Base-by-base conservation (phyloP, 169 alveolate species). In the Perkinsus olseni region DNA sequence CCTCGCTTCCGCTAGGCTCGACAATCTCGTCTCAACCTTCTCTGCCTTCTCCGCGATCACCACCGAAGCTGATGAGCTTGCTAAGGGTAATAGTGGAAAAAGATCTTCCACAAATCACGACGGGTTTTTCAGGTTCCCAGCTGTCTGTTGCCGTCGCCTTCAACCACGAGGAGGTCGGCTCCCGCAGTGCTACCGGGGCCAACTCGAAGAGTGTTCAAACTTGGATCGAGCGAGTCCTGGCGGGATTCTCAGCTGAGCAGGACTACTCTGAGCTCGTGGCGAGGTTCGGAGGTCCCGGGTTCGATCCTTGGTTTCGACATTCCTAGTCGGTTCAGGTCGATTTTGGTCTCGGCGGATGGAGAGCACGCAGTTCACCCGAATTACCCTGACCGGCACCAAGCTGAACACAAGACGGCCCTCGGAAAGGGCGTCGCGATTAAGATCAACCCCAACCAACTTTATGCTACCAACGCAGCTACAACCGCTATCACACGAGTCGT, bases 341-440 rank as follows among this genome's bases (percentile, higher is more conserved):
- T 96, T 94, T 94, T 95, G 31, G 91, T 97, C 21, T 96, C 98
- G 91, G 62, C 62, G 50, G 99, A 98, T 96, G 97, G 97, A 98
- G 99, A 99, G 39, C 99, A 98, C 95, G 98, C 98, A 0, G 95
- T 96, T 91, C 99, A 98, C 94, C 99, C 99, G 13, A 98, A 98
- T 95, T 98, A 98, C 94, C 95, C 98, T n/a, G 99, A 97, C 92
- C 97, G 97, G 93, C 99, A 98, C 95, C 98, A 98, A 95, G 92
- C 97, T 21, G 95, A 95, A 91, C 99, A 97, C 95, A 94, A 94
- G 82, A 98, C 98, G 24, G 95, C 95, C 51, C 93, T 98, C 45
- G 98, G 98, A 93, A 95, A 97, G 95, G 99, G 98, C 48, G 96
- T 97, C 74, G 99, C 96, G 11, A 74, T 97, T 45, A 45, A 45